A percentile compares a stretch with the other conserved stretches of the same genome.
phyloP scores from a whole-genome alignment of 192 early-diverging fungal species.

The Backusella luteola region DNA sequence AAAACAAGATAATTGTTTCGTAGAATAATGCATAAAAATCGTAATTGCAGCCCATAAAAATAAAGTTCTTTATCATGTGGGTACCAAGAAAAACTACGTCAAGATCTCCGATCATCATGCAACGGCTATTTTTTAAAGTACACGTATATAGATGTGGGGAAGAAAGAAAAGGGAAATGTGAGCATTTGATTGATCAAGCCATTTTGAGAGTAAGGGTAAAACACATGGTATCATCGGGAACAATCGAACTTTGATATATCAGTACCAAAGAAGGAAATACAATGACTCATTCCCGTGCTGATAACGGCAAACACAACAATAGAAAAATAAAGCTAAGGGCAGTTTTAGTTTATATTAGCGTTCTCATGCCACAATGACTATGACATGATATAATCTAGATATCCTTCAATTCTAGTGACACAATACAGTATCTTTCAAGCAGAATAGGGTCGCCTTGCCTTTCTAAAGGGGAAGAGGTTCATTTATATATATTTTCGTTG shows the following conservation, averaged over 20 bases:
- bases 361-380: neutral
- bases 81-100: neutral
- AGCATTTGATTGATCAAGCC: neutral
- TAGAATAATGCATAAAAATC: neutral
- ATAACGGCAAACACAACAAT: constrained; percentile 1
- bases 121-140: neutral
- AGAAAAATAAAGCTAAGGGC: neutral
- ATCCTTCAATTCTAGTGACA: neutral
- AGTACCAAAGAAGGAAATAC: neutral
- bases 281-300: neutral
- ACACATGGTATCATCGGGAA: neutral
- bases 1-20: neutral
- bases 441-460: neutral
- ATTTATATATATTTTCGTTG: neutral
- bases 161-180: neutral
- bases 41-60: neutral
- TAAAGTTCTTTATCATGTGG: neutral
- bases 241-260: constrained; percentile 2
- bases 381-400: neutral
- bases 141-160: neutral
- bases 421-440: neutral
- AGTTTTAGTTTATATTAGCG: neutral
- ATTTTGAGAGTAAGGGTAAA: neutral
- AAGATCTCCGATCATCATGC: neutral
- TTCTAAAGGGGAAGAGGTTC: neutral